phyloP scores from a whole-genome alignment of 768 basidiomycete species.

The Suillus cothurnatus region DNA sequence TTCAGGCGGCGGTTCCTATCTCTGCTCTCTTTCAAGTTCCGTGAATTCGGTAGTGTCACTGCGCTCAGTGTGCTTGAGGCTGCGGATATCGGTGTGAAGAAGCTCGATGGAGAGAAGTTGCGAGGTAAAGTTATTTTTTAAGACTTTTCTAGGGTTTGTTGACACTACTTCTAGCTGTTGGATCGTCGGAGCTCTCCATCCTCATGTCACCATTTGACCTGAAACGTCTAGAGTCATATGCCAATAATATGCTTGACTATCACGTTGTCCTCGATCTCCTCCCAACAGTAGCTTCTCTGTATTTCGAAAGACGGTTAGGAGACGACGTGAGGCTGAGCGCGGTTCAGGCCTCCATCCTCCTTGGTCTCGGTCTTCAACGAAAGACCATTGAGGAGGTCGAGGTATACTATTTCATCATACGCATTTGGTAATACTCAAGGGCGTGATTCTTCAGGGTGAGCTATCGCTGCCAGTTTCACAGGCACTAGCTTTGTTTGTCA shows the following conservation, averaged over 20 bases:
- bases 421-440: background rate
- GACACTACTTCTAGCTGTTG: slow-evolving; percentile 37
- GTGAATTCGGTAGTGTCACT: slow-evolving; percentile 88
- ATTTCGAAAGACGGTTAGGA: slow-evolving; percentile 77
- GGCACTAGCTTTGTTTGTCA: slow-evolving; percentile 86
- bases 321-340: slow-evolving; percentile 73
- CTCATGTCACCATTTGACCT: slow-evolving; percentile 90
- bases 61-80: slow-evolving; percentile 90
- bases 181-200: slow-evolving; percentile 52
- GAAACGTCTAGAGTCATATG: slow-evolving; percentile 93
- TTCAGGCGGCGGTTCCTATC: slow-evolving; percentile 90
- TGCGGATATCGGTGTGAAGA: slow-evolving; percentile 63
- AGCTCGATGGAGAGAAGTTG: slow-evolving; percentile 40
- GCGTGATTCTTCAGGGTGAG: slow-evolving; percentile 55
- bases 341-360: slow-evolving; percentile 88
- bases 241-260: slow-evolving; percentile 95
- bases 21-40: slow-evolving; percentile 91
- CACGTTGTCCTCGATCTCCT: slow-evolving; percentile 94
- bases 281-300: slow-evolving; percentile 77
- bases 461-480: slow-evolving; percentile 86
- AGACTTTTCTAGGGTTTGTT: background rate
- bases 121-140: slow-evolving; percentile 34
- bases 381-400: slow-evolving; percentile 91
- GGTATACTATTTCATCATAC: slow-evolving; percentile 42
- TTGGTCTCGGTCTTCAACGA: slow-evolving; percentile 87